Conservation (phyloP, 2,329 filamentous ascomycete species). For the Bimuria novae-zelandiae region DNA sequence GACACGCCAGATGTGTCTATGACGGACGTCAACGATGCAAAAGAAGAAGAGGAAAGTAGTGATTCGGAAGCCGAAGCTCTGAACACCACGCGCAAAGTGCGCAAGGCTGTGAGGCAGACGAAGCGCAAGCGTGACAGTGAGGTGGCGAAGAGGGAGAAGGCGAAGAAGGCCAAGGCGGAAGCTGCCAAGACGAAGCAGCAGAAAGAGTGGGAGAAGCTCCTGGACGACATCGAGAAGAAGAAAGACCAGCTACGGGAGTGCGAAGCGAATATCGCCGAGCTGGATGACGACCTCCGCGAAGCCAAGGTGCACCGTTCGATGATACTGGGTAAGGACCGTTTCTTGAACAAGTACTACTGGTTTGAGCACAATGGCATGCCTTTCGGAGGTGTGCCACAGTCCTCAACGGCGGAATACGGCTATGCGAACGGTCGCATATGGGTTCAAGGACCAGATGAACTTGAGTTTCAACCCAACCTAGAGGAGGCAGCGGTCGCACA, state of each 20-base stretch:
- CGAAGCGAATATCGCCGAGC: conserved; percentile 80
- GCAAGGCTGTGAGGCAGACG: conserved; percentile 64
- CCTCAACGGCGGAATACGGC: conserved; percentile 81
- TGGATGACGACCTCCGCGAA: conserved; percentile 92
- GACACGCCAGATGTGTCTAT: conserved; percentile 64
- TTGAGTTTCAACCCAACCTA: conserved; percentile 65
- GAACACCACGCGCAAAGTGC: conserved; percentile 63
- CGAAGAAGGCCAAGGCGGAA: conserved; percentile 64
- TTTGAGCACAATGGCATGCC: conserved; percentile 99
- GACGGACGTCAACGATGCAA: conserved; percentile 68
- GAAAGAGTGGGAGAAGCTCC: conserved; percentile 84
- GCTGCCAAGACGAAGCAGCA: conserved; percentile 71
- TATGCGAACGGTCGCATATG: conserved; percentile 96
- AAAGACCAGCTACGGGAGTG: conserved; percentile 78
- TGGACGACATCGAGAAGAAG: conserved; percentile 88
- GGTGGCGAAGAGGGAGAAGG: conserved; percentile 65
- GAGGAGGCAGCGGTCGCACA: conserved; percentile 69
- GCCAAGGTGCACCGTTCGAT: conserved; percentile 90
- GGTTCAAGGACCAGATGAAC: conserved; percentile 92
- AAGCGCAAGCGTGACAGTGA: conserved; percentile 74
- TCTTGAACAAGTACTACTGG: conserved; percentile 99
- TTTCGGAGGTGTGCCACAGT: conserved; percentile 82
- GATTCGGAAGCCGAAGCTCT: conserved; percentile 58
- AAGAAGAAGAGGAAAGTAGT: conserved; percentile 71
- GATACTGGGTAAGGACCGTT: conserved; percentile 89